Evolutionary conservation across 2,329 filamentous ascomycete species (phyloP).

Genomic region (Diaporthe destruens): DNA sequence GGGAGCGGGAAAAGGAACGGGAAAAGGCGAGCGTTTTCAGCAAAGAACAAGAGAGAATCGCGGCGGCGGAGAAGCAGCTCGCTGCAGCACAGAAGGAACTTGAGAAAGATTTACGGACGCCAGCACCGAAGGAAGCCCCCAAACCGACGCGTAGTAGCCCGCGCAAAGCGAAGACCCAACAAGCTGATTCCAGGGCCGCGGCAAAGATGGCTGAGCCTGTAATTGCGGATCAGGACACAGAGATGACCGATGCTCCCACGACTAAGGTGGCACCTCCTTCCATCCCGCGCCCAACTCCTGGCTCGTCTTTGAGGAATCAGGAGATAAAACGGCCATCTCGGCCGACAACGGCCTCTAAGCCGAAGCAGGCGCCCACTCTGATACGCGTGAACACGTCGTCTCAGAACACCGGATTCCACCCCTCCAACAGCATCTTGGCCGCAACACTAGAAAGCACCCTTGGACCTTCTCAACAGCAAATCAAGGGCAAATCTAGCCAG

Average conservation of each 20-base stretch:
- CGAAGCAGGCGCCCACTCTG: slow-evolving; percentile 77
- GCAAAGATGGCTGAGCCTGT: slow-evolving; percentile 50
- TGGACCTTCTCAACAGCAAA: slow-evolving; percentile 57
- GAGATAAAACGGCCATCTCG: slow-evolving; percentile 72
- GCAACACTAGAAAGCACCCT: slow-evolving; percentile 70
- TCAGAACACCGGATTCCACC: slow-evolving; percentile 70
- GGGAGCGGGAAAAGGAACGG: slow-evolving; percentile 76
- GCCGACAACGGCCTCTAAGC: slow-evolving; percentile 68
- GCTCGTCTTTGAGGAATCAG: slow-evolving; percentile 62
- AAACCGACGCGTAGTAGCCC: slow-evolving; percentile 65
- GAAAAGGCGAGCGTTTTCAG: slow-evolving; percentile 73
- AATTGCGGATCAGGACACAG: slow-evolving; percentile 58
- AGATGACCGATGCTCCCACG: slow-evolving; percentile 69
- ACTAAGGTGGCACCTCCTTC: slow-evolving; percentile 70
- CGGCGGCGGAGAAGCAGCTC: slow-evolving; percentile 63
- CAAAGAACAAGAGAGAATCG: slow-evolving; percentile 68
- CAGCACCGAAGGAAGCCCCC: slow-evolving; percentile 55
- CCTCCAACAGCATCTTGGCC: slow-evolving; percentile 68
- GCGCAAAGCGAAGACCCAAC: slow-evolving; percentile 58
- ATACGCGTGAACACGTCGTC: slow-evolving; percentile 78
- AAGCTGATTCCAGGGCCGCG: slow-evolving; percentile 50
- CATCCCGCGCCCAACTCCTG: slow-evolving; percentile 63
- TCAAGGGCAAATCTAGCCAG: slow-evolving; percentile 76
- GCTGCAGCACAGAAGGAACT: slow-evolving; percentile 66
- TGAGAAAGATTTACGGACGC: slow-evolving; percentile 53